phyloP scores from a whole-genome alignment of 306 rosid genomes.

The Fragaria vesca region DNA sequence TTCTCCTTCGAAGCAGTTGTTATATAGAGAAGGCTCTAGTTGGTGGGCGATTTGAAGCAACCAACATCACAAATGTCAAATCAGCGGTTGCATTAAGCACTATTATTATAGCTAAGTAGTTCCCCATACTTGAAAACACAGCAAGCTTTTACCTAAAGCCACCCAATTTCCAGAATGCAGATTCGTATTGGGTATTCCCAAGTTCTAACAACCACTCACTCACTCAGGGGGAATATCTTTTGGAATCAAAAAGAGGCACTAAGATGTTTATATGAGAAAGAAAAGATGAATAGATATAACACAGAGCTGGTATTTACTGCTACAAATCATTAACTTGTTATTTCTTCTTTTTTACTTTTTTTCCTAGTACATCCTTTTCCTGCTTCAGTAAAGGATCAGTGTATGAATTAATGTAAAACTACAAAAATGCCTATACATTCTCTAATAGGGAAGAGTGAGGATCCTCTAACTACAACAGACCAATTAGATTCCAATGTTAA shows the following conservation, averaged over 20 bases:
- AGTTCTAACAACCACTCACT: conserved; percentile 21
- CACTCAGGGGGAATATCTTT: neutral
- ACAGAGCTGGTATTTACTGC: conserved; percentile 12
- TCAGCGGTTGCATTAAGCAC: conserved; percentile 18
- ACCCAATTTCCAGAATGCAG: conserved; percentile 15
- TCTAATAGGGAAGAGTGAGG: conserved; percentile 2
- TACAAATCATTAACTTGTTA: neutral
- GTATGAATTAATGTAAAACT: neutral
- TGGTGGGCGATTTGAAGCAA: conserved; percentile 21
- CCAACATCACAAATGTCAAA: conserved; percentile 27
- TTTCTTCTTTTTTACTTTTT: neutral
- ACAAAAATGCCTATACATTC: conserved; percentile 11
- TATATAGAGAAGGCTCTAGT: conserved; percentile 25
- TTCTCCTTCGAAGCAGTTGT: conserved; percentile 24
- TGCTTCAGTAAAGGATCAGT: neutral
- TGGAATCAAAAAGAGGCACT: neutral
- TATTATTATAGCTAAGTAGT: conserved; percentile 18
- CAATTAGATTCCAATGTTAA: neutral
- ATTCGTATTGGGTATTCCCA: conserved; percentile 27
- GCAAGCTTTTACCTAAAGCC: conserved; percentile 25
- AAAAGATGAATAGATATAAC: neutral
- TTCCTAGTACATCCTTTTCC: neutral
- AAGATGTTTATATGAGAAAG: neutral
- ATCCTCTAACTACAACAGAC: conserved; percentile 5
- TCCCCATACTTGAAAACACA: conserved; percentile 32